A percentile compares a stretch with the other conserved stretches of the same genome.
Conservation (phyloP, 257 asterid genomes). For the Solanum commersonii region DNA sequence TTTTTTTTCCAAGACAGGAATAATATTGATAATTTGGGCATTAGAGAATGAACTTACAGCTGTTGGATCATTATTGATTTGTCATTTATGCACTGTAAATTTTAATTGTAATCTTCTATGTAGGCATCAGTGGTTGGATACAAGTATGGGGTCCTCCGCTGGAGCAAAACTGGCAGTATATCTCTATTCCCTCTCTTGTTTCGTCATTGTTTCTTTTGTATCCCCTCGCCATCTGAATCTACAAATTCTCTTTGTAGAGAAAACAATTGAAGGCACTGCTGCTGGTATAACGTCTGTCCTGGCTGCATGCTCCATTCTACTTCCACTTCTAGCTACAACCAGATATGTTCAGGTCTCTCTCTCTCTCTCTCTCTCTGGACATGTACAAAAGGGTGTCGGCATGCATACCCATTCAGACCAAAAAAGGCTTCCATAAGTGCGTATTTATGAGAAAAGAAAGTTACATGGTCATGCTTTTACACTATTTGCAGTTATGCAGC, state of each 20-base stretch:
- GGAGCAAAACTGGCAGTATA: slow-evolving; percentile 93
- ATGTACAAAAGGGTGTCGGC: background rate
- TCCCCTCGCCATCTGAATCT: background rate
- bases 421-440: background rate
- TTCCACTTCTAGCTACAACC: slow-evolving; percentile 78
- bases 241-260: slow-evolving; percentile 36
- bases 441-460: background rate
- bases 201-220: background rate
- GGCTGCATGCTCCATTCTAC: slow-evolving; percentile 73
- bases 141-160: slow-evolving; percentile 96
- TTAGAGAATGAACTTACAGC: background rate
- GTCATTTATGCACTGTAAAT: background rate
- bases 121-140: slow-evolving; percentile 98
- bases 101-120: background rate
- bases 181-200: background rate
- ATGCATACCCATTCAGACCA: background rate
- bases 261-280: slow-evolving; percentile 97
- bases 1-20: background rate
- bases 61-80: background rate
- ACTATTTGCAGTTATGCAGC: background rate
- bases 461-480: background rate
- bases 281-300: slow-evolving; percentile 97
- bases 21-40: background rate
- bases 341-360: slow-evolving; percentile 67
- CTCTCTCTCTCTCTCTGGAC: slow-evolving; percentile 5